phyloP scores from a whole-genome alignment of 805 yeast species.

The Lipomyces kockii region DNA sequence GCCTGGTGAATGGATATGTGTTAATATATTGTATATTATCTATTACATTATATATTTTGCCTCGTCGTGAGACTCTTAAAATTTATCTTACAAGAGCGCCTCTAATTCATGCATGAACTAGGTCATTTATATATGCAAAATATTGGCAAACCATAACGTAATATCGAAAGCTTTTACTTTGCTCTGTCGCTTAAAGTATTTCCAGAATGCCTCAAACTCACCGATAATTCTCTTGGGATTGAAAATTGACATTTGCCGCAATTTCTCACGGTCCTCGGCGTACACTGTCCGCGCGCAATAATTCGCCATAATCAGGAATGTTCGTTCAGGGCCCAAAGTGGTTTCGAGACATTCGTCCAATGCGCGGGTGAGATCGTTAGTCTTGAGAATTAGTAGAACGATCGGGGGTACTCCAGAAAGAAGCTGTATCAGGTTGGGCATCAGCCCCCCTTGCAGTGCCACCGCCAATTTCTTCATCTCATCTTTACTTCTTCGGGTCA shows the following conservation, averaged over 20 bases:
- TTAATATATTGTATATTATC: neutral
- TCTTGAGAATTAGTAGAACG: conserved; percentile 83
- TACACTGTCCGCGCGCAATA: conserved; percentile 85
- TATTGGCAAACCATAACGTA: conserved; percentile 20
- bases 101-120: neutral
- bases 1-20: neutral
- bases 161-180: conserved; percentile 21
- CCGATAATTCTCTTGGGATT: conserved; percentile 5
- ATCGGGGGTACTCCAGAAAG: conserved; percentile 81
- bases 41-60: neutral
- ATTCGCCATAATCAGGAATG: conserved; percentile 84
- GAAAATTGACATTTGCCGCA: neutral
- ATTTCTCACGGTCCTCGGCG: conserved; percentile 52
- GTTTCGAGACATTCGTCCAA: conserved; percentile 81
- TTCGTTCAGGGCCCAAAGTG: conserved; percentile 85
- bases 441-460: conserved; percentile 62
- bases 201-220: conserved; percentile 12
- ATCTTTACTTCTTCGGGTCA: conserved; percentile 55
- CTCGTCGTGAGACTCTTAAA: neutral
- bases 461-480: conserved; percentile 73
- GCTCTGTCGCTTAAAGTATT: conserved; percentile 16
- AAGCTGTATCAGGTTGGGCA: conserved; percentile 78
- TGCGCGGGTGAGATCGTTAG: conserved; percentile 89
- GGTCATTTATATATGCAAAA: neutral
- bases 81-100: neutral